Conservation (phyloP, 2,329 filamentous ascomycete species). For the Colletotrichum zoysiae region DNA sequence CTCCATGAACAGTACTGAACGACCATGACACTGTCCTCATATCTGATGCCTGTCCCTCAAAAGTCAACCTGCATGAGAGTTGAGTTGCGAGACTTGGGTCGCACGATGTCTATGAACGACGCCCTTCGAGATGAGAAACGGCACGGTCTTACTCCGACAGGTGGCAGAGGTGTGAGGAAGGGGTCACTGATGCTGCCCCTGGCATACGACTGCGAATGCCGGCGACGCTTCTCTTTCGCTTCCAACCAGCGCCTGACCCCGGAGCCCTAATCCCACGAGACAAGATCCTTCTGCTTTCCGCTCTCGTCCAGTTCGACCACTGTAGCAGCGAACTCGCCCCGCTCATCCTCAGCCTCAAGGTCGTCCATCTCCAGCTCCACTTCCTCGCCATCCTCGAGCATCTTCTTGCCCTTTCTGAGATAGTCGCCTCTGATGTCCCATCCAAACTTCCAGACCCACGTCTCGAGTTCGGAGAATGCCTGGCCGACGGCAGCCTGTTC, state of each 20-base stretch:
- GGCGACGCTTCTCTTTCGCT: constrained; percentile 36
- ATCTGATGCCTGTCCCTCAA: constrained; percentile 14
- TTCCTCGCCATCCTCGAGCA: constrained; percentile 66
- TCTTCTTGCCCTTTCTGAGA: constrained; percentile 60
- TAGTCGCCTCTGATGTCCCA: constrained; percentile 69
- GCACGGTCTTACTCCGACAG: constrained; percentile 26
- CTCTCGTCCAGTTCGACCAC: constrained; percentile 66
- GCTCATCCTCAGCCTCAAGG: constrained; percentile 66
- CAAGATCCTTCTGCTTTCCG: constrained; percentile 63
- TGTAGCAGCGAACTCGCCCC: constrained; percentile 65
- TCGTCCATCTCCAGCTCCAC: constrained; percentile 62
- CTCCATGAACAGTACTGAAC: not conserved
- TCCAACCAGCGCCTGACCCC: constrained; percentile 40
- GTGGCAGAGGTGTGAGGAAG: constrained; percentile 20
- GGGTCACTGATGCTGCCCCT: not conserved
- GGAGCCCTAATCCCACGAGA: constrained; percentile 58
- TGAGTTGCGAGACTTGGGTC: constrained; percentile 35
- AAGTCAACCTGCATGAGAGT: constrained; percentile 35
- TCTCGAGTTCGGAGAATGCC: constrained; percentile 64
- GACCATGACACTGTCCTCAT: not conserved
- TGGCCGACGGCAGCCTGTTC: constrained; percentile 60
- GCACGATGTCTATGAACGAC: constrained; percentile 29
- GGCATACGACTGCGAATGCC: constrained; percentile 23
- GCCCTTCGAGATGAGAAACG: constrained; percentile 37
- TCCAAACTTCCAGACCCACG: constrained; percentile 60